Percentiles rank a stretch among this genome's conserved stretches.
phyloP scores from a whole-genome alignment of 1,139 yeast genomes.

The Candida mesenterica region DNA sequence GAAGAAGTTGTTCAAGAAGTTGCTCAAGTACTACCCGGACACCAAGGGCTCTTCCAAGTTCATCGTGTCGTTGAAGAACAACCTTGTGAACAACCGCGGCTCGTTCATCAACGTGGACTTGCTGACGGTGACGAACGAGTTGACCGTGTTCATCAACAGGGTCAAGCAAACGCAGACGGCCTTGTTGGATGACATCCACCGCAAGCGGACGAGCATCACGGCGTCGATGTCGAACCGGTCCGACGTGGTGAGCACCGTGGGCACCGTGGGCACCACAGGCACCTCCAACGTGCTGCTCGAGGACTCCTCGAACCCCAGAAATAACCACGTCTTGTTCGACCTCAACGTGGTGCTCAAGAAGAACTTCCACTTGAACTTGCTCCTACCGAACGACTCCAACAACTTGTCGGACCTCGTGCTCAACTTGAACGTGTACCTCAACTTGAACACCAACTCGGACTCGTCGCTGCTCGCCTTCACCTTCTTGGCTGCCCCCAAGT shows the following conservation, averaged over 20 bases:
- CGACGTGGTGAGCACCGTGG: neutral
- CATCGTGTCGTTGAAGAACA: conserved; percentile 35
- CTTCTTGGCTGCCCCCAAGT: conserved; percentile 12
- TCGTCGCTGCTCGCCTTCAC: conserved; percentile 12
- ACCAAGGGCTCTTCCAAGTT: conserved; percentile 38
- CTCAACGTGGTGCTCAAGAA: conserved; percentile 32
- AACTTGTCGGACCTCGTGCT: conserved; percentile 35
- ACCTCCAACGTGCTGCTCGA: no score
- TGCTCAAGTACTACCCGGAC: conserved; percentile 55
- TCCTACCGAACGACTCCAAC: conserved; percentile 38
- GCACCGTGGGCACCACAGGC: neutral
- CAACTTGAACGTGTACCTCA: conserved; percentile 37
- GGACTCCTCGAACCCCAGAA: neutral
- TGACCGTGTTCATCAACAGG: conserved; percentile 38
- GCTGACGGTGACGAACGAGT: conserved; percentile 60
- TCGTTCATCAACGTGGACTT: conserved; percentile 69
- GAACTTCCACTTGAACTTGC: conserved; percentile 36
- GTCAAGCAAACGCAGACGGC: conserved; percentile 13
- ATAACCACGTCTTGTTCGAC: conserved; percentile 28
- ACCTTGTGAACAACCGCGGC: conserved; percentile 36
- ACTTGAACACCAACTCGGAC: conserved; percentile 19
- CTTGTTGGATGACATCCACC: conserved; percentile 11
- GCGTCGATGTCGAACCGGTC: conserved; percentile 1
- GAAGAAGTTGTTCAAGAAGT: conserved; percentile 77
- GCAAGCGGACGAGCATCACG: conserved; percentile 2